Percentiles rank a stretch among this genome's conserved stretches.
Conservation (phyloP, 177 flowering plant species). For the Tripterygium wilfordii region DNA sequence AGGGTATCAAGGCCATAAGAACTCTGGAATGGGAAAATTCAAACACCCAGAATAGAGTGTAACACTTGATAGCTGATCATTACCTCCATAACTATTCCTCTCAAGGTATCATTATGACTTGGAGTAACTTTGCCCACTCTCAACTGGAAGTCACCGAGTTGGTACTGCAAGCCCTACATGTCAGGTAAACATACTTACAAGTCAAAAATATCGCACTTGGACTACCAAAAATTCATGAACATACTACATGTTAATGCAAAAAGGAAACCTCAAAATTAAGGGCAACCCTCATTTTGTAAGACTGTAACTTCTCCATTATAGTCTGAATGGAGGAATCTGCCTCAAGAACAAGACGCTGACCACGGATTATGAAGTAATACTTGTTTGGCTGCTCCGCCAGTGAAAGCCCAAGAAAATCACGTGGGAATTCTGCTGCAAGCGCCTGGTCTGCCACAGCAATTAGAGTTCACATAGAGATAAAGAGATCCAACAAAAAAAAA, state of each 20-base stretch:
- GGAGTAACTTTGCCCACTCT: conserved; percentile 82
- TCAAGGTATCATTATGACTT: conserved; percentile 54
- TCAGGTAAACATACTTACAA: not conserved
- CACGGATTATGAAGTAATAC: conserved; percentile 59
- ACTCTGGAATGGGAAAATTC: too few relatives aligned
- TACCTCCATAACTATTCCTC: conserved; percentile 97
- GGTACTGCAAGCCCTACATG: conserved; percentile 77
- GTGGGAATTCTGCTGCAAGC: conserved; percentile 33
- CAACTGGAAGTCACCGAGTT: conserved; percentile 82
- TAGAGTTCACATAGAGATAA: not conserved
- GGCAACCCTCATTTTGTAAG: conserved; percentile 61
- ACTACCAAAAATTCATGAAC: too few relatives aligned
- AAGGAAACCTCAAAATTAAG: conserved; percentile 66
- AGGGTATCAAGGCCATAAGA: too few relatives aligned
- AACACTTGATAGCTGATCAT: too few relatives aligned
- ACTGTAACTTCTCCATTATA: conserved; percentile 88
- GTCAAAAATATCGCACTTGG: too few relatives aligned
- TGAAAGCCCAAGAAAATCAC: conserved; percentile 71
- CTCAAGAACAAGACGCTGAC: conserved; percentile 60
- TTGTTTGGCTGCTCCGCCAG: conserved; percentile 76
- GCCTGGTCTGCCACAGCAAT: conserved; percentile 36
- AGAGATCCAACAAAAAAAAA: not conserved
- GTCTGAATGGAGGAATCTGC: conserved; percentile 67
- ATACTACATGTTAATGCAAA: too few relatives aligned
- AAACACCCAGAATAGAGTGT: too few relatives aligned